Evolutionary conservation across 148 eudicot species (phyloP), one percentile per base, ranked within the genome.

Genomic region (Fagopyrum homotropicum): DNA sequence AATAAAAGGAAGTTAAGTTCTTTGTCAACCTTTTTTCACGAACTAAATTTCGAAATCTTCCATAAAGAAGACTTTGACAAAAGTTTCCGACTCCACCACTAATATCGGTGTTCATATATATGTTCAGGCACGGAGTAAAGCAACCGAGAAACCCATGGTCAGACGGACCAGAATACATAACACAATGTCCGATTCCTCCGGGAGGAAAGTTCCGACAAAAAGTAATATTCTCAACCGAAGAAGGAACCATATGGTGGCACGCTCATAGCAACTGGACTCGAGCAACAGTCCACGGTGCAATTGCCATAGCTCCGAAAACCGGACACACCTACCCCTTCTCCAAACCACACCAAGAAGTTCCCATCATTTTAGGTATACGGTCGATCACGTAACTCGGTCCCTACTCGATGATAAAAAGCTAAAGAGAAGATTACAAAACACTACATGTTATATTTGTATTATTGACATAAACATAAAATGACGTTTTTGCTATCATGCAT

Each of bases 151-250:
- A 72, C 17, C 74, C 74, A 47, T 72, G 74, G 74, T 72, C 74
- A 47, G 74, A 72, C 74, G 74, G 74, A 6, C 74, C 74, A 5
- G 74, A 46, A 26, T 72, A 72, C 74, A 72, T 72, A 12, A 72
- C 74, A 0, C 74, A 72, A 35, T 72, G 74, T 26, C 74, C 74
- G 15, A 72, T 72, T 35, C 74, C 74, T 9, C 74, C 74, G 7
- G 55, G 74, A 17, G 74, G 74, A 9, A 72, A 19, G 15, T 72
- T 72, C 55, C 9, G 74, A 4, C 74, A 72, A 15, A 72, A 8
- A 35, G 55, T 72, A 14, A 49, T 72, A 17, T 40, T 72, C 5
- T 72, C 74, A n/a, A 72, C 3, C 54, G 74, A 72, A 7, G 74
- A 72, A 72, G 74, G 74, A 19, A 72, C 55, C 8, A 2, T 72